Evolutionary conservation across 108 stramenopile species (phyloP).

Genomic region (Discostella pseudostelligera): DNA sequence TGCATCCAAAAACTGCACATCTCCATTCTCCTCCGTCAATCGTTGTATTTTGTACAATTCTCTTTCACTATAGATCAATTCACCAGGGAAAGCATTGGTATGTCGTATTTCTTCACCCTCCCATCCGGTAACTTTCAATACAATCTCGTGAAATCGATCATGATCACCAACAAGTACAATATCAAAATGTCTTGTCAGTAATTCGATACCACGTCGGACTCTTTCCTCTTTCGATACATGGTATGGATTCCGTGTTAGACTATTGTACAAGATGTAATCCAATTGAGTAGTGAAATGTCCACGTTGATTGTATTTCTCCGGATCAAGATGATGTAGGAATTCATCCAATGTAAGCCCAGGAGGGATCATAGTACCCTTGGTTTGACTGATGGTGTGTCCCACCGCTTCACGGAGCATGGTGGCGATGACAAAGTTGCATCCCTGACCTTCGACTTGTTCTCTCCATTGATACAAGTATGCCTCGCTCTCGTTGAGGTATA

Average conservation of each 20-base stretch:
- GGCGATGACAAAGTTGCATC: constrained; percentile 38
- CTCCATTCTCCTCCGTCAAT: constrained; percentile 49
- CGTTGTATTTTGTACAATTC: no score
- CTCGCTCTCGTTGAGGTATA: constrained; percentile 33
- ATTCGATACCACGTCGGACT: constrained; percentile 18
- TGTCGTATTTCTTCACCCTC: neutral
- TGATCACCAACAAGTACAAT: constrained; percentile 22
- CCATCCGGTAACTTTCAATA: constrained; percentile 18
- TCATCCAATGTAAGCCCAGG: constrained; percentile 17
- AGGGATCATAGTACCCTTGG: constrained; percentile 21
- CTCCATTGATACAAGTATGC: constrained; percentile 31
- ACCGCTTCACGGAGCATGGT: constrained; percentile 49
- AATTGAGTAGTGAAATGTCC: constrained; percentile 40
- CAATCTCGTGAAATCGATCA: neutral
- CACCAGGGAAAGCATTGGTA: no score
- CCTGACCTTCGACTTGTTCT: constrained; percentile 34
- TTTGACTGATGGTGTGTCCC: constrained; percentile 41
- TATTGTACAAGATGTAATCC: constrained; percentile 45
- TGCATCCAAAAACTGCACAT: constrained; percentile 49
- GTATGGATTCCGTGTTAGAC: constrained; percentile 23
- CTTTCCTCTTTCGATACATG: constrained; percentile 17
- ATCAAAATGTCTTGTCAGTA: constrained; percentile 31
- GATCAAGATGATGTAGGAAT: constrained; percentile 25
- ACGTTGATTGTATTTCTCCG: constrained; percentile 25
- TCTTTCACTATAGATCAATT: no score